Evolutionary conservation across 257 asterid species (phyloP), one percentile per base, ranked within the genome.

Genomic region (Solanum piurae): DNA sequence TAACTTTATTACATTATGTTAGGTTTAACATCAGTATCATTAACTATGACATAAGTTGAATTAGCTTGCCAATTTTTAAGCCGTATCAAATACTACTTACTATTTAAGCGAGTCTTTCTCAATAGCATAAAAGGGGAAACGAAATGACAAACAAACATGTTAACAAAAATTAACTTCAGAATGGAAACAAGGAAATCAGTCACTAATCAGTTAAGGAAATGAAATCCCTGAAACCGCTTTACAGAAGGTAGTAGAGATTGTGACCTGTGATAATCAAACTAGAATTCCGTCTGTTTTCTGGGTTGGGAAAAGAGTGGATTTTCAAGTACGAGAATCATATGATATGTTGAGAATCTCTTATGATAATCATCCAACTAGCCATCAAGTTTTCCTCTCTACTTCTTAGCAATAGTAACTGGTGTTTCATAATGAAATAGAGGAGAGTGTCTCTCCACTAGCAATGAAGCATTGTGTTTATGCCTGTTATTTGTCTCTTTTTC

Each of bases 281-380:
- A 55, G 64, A 55, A 6, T 55, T 55, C n/a, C n/a, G 9, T 55
- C 10, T 55, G 25, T 20, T 55, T 55, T 55, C 64, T 55, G 64
- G 25, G 25, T 20, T 7, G 0, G 64, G 0, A 0, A 55, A 55
- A 55, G 25, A 0, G 2, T 55, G 64, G 0, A 55, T 55, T 0
- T 55, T 55, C 1, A 55, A 55, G 25, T 0, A 55, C 64, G 25
- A 55, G 64, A 55, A 55, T 55, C 64, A 55, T 55, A 55, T 55
- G n/a, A 55, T 55, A 20, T 55, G 64, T 55, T 55, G 64, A 0
- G 64, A 55, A 20, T 55, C 64, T 55, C 64, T 18, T 55, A 18
- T 55, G 64, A 55, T 55, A 55, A 52, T 55, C 64, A 55, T 55
- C 64, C 11, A 55, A 0, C 64, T 55, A 55, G 2, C 25, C 64